Evolutionary conservation across 805 yeast species (phyloP), one percentile per base, ranked within the genome.

Genomic region (Lipomyces oligophaga): DNA sequence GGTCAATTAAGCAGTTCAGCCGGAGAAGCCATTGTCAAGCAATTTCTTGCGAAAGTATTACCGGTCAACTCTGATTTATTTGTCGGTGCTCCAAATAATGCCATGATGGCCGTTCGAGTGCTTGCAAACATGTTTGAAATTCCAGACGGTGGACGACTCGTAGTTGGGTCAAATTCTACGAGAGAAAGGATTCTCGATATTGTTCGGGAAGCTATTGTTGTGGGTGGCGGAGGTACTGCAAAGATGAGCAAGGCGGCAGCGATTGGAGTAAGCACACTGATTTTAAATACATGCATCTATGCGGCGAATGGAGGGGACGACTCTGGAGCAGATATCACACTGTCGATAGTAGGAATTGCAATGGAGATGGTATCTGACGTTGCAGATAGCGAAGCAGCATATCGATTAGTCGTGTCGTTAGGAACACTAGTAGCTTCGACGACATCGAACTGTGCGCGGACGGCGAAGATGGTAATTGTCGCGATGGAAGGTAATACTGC

Each of bases 331-430:
- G 65, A 61, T 24, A 58, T 66, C 8, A 53, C 60, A 2, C 55
- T 56, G 4, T 48, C 61, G 10, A 58, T 61, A 10, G 32, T 61
- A 21, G 63, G 68, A 15, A 54, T 62, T 20, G 33, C 71, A 11
- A 52, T 65, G 2, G 66, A 62, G 18, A 57, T 67, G 6, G 65
- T 67, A 6, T 49, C 55, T 1, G 60, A 60, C 24, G 43, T 69
- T 4, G 58, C 66, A 1, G 75, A 75, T 31, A 74, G 78, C 32
- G 95, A 85, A 63, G 77, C 88, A 2, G 77, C 79, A 0, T 85
- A 85, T 62, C 72, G 95, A 59, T 55, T 80, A 19, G 53, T 74
- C 8, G 70, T 85, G 21, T 80, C 83, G 0, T 73, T 71, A 47
- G 94, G 93, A 2, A 84, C 85, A 38, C n/a, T n/a, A n/a, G n/a